Percentiles rank a stretch among this genome's conserved stretches.
phyloP scores from a whole-genome alignment of 441 rosid species.

The Geranium incanum region DNA sequence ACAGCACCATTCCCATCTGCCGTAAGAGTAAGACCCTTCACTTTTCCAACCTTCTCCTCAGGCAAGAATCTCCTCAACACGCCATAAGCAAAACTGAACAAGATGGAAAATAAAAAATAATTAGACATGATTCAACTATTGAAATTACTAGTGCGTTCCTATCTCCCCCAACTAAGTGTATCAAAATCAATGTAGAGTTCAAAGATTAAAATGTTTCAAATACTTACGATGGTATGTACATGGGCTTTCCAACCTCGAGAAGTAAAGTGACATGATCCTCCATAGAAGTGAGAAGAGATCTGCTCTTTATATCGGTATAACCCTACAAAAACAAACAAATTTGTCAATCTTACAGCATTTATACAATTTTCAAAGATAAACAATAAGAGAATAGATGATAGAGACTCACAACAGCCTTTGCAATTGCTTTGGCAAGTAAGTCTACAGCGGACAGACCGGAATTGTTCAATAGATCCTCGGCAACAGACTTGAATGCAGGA shows the following conservation, averaged over 20 bases:
- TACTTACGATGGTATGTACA: constrained; percentile 64
- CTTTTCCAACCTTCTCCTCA: constrained; percentile 65
- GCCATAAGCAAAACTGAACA: constrained; percentile 48
- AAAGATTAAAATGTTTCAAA: background rate
- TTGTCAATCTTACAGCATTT: background rate
- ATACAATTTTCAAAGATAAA: background rate
- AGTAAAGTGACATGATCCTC: constrained; percentile 70
- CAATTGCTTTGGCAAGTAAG: constrained; percentile 84
- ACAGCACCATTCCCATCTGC: constrained; percentile 76
- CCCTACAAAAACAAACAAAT: constrained; percentile 42
- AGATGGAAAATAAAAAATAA: background rate
- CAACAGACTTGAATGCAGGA: constrained; percentile 78
- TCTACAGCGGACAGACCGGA: constrained; percentile 75
- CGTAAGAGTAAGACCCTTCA: constrained; percentile 63
- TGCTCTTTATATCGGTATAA: constrained; percentile 70
- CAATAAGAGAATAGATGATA: background rate
- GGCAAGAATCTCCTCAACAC: constrained; percentile 71
- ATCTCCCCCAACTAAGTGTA: too few species aligned
- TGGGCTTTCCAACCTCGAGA: constrained; percentile 62
- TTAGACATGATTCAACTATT: background rate
- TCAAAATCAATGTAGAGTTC: background rate
- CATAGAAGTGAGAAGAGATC: constrained; percentile 56
- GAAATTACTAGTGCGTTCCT: too few species aligned
- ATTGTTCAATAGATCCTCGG: constrained; percentile 54
- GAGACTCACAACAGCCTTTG: constrained; percentile 62